Conservation (phyloP, 164 flowering plant genomes). For the Litsea cubeba region DNA sequence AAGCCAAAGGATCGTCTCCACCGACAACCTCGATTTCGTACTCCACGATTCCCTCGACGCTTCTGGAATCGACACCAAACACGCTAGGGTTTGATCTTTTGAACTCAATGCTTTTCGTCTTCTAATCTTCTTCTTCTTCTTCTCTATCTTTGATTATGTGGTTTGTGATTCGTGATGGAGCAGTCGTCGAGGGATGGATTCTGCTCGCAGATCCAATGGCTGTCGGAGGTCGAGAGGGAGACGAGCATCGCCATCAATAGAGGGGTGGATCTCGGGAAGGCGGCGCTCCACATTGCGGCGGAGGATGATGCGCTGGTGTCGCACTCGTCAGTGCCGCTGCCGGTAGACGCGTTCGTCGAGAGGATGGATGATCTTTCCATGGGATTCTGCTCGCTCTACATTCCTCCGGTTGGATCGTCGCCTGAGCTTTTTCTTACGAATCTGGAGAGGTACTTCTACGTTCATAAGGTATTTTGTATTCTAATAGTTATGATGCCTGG, state of each 20-base stretch:
- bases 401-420: slow-evolving; percentile 38
- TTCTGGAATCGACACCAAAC: slow-evolving; percentile 47
- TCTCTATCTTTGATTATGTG: not conserved
- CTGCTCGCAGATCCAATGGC: slow-evolving; percentile 34
- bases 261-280: slow-evolving; percentile 57
- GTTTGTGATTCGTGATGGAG: not conserved
- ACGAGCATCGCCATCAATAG: slow-evolving; percentile 69
- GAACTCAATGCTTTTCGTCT: too few relatives aligned
- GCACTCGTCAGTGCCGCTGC: slow-evolving; percentile 78
- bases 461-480: slow-evolving; percentile 41
- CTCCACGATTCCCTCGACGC: slow-evolving; percentile 65
- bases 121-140: not conserved
- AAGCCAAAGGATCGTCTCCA: slow-evolving; percentile 11
- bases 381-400: slow-evolving; percentile 50
- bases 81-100: slow-evolving; percentile 41
- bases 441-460: slow-evolving; percentile 59
- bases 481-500: too few relatives aligned
- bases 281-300: slow-evolving; percentile 69
- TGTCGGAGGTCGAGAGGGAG: slow-evolving; percentile 64
- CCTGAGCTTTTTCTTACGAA: slow-evolving; percentile 54
- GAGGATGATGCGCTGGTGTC: slow-evolving; percentile 84
- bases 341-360: slow-evolving; percentile 62
- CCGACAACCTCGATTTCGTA: slow-evolving; percentile 35
- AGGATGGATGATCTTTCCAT: slow-evolving; percentile 64
- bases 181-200: slow-evolving; percentile 69